Evolutionary conservation across 2,329 filamentous ascomycete genomes (phyloP), one percentile per base, ranked within the genome.

Genomic region (Pseudogymnoascus sp.): DNA sequence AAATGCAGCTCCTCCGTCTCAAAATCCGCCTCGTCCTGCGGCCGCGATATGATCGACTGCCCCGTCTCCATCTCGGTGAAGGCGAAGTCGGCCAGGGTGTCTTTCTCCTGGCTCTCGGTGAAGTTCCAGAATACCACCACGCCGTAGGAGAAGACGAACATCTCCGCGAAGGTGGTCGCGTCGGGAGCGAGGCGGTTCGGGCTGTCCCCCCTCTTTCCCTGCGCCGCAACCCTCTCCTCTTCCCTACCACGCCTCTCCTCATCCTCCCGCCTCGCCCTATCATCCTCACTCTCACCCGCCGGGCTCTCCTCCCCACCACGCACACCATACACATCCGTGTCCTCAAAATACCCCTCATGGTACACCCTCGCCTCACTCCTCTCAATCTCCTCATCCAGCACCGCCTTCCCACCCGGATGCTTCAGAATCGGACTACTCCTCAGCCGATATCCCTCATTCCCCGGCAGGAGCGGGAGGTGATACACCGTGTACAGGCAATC

Each of bases 101-200:
- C 93, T 76, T 96, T 97, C 75, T 99, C 95, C 75, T 99, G 95
- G 68, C 89, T 85, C 75, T 96, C 93, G 10, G 91, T 93, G 71
- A 99, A 97, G 75, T 99, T 99, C 95, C 95, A 99, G 75, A 99
- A 96, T 4, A 99, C 95, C 0, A 95, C 93, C 0, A 99, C 93
- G 19, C 95, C 95, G 73, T 99, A 99, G 14, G 90, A 93, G 76
- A 96, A 98, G 70, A 99, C 89, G 74, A 96, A 98, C 85, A 98
- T 91, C 77, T 99, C 95, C 45, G 91, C 93, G 73, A 96, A 92
- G 64, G 87, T 83, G 72, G 93, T 87, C 37, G 88, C 85, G 72
- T 92, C 86, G 5, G 89, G 84, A 0, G 84, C 84, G 23, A 91
- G 81, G 28, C 85, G 82, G 73, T 84, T 81, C 23, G 84, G 77